Base-by-base conservation (phyloP, 2,329 filamentous ascomycete genomes). In the Trichoderma simmonsii region DNA sequence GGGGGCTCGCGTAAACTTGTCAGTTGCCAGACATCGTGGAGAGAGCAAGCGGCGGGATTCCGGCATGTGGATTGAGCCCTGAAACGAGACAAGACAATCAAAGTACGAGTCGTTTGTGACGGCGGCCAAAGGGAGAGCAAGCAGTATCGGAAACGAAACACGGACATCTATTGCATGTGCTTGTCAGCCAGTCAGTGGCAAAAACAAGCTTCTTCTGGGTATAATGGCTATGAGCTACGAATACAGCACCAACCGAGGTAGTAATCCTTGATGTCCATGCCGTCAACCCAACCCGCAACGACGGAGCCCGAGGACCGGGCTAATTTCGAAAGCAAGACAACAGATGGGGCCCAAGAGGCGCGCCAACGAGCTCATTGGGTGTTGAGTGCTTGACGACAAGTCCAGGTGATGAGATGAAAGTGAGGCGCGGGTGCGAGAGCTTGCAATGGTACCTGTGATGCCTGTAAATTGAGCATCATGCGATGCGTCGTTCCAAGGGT, bases 1-100 rank as follows among this genome's bases (percentile, higher is more conserved):
- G 21, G 34, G 64, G 34, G 64, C 34, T 43, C 64, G 64, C 64
- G 64, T 59, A 67, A 32, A 67, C 51, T 32, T 67, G 51, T 67
- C 34, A 57, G 24, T 28, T 43, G n/a, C 43, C n/a, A 18, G 63
- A 24, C 63, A 36, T 65, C 21, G n/a, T 54, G n/a, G 48, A 54
- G 21, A 54, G 21, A 54, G 48, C 48, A 54, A 54, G 48, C 48
- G n/a, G 48, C 48, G 21, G 48, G 48, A 54, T 54, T 54, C 48
- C 48, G 48, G 48, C 48, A 12, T 54, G 48, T 54, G 21, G 48
- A 24, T 24, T 24, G 21, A 54, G 48, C 48, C n/a, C 48, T 24
- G 48, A 54, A 11, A 54, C 48, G 21, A 24, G 48, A 54, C n/a
- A 54, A 24, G 48, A 54, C 48, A 54, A 54, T 51, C 43, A 51